phyloP scores from a whole-genome alignment of 2,329 filamentous ascomycete species.

The Hymenotorrendiella dingleyae region DNA sequence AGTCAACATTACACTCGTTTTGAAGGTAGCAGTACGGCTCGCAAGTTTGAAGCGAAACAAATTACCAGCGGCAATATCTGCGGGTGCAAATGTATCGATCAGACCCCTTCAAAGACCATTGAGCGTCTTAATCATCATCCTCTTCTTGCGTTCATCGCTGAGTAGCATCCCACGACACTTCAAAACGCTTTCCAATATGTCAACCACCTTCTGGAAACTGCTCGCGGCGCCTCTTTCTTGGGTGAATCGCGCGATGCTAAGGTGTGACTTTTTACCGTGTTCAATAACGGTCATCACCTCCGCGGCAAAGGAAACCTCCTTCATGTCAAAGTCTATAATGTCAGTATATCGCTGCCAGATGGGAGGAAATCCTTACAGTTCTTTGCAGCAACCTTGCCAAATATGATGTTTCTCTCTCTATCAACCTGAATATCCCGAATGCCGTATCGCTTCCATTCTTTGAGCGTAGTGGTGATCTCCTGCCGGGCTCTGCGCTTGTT shows the following conservation, averaged over 20 bases:
- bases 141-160: slow-evolving; percentile 57
- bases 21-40: too few species aligned
- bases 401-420: slow-evolving; percentile 72
- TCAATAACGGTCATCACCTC: slow-evolving; percentile 88
- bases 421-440: slow-evolving; percentile 74
- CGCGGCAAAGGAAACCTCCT: slow-evolving; percentile 79
- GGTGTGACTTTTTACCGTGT: slow-evolving; percentile 67
- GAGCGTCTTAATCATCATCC: slow-evolving; percentile 68
- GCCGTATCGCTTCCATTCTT: slow-evolving; percentile 56
- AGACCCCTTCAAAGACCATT: slow-evolving; percentile 17
- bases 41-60: too few species aligned
- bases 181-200: slow-evolving; percentile 67
- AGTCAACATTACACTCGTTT: too few species aligned
- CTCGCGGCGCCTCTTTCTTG: slow-evolving; percentile 89
- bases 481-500: slow-evolving; percentile 68
- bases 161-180: slow-evolving; percentile 61
- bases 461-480: slow-evolving; percentile 68
- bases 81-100: too few species aligned
- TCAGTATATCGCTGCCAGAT: slow-evolving; percentile 13
- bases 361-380: slow-evolving; percentile 63
- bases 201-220: slow-evolving; percentile 78
- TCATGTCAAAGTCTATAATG: slow-evolving; percentile 65
- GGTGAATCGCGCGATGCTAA: slow-evolving; percentile 79
- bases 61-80: too few species aligned
- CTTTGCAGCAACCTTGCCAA: slow-evolving; percentile 65